These are phyloP conservation scores for Guyanaporus albipodus DNA, from an alignment of 768 basidiomycete species.

Conservation along the genomic window DNA sequence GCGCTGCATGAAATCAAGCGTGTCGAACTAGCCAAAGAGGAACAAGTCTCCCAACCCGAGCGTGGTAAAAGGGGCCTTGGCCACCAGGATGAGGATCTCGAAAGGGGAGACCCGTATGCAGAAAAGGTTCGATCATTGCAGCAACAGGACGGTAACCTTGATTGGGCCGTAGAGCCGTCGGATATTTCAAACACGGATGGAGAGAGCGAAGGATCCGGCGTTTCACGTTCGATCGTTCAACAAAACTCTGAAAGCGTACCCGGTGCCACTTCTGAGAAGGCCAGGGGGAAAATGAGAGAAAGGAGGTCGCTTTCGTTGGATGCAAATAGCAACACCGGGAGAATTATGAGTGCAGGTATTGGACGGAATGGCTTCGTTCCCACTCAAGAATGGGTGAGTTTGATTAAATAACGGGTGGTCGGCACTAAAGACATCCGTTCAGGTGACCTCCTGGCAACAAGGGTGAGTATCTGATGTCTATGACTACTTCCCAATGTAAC, in stretches of 20 bases:
- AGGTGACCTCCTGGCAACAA: slow-evolving; percentile 95
- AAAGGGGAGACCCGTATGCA: slow-evolving; percentile 30
- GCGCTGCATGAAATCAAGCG: slow-evolving; percentile 84
- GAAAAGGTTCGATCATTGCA: slow-evolving; percentile 69
- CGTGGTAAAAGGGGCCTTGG: slow-evolving; percentile 19
- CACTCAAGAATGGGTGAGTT: slow-evolving; percentile 90
- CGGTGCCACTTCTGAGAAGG: slow-evolving; percentile 70
- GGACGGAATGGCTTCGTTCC: slow-evolving; percentile 92
- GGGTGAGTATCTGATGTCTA: slow-evolving; percentile 49
- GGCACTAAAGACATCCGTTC: slow-evolving; percentile 2
- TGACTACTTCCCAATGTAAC: slow-evolving; percentile 7
- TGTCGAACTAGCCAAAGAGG: slow-evolving; percentile 67
- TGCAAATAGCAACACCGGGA: slow-evolving; percentile 53
- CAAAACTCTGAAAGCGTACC: slow-evolving; percentile 40
- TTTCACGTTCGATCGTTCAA: slow-evolving; percentile 38
- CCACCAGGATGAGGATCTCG: slow-evolving; percentile 22
- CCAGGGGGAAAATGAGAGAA: slow-evolving; percentile 86
- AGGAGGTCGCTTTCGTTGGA: slow-evolving; percentile 54
- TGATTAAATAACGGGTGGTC: not conserved
- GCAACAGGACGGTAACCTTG: slow-evolving; percentile 40
- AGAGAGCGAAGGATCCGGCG: slow-evolving; percentile 11
- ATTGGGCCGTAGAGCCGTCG: slow-evolving; percentile 23
- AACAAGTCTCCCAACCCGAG: slow-evolving; percentile 42
- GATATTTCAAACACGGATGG: slow-evolving; percentile 7
- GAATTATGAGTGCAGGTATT: slow-evolving; percentile 61